A percentile compares a stretch with the other conserved stretches of the same genome.
phyloP scores from a whole-genome alignment of 2,329 filamentous ascomycete genomes.

The Ilyonectria mors-panacis region DNA sequence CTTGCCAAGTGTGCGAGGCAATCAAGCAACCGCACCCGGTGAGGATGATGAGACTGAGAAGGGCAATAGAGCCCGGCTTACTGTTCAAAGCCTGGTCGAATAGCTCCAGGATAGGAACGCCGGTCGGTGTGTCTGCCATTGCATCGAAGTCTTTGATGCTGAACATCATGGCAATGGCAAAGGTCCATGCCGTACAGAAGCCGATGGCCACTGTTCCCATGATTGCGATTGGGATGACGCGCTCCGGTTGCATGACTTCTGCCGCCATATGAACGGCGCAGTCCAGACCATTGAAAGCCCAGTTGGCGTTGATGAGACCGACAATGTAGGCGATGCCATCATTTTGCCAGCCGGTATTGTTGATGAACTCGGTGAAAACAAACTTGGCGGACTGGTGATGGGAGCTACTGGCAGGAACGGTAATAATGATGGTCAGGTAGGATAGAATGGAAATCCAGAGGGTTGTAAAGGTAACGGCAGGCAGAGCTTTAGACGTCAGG shows the following conservation, averaged over 20 bases:
- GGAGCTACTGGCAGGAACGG: neutral
- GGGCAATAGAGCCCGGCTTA: neutral
- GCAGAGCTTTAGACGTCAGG: slow-evolving; percentile 6
- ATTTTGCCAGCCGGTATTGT: slow-evolving; percentile 16
- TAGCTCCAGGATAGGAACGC: neutral
- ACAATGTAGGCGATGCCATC: slow-evolving; percentile 28
- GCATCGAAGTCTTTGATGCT: slow-evolving; percentile 26
- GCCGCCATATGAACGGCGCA: slow-evolving; percentile 31
- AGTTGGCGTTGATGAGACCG: slow-evolving; percentile 29
- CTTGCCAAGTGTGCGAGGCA: slow-evolving; percentile 19
- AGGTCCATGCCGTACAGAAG: slow-evolving; percentile 29
- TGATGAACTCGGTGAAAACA: slow-evolving; percentile 23
- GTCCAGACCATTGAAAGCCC: slow-evolving; percentile 26
- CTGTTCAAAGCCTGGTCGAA: neutral
- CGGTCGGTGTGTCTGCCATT: slow-evolving; percentile 1
- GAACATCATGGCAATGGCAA: slow-evolving; percentile 29
- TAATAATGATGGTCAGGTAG: slow-evolving; percentile 16
- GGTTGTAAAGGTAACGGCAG: slow-evolving; percentile 11
- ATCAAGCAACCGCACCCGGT: slow-evolving; percentile 8
- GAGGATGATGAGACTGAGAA: neutral
- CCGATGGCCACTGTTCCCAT: slow-evolving; percentile 25
- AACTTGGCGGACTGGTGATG: slow-evolving; percentile 3
- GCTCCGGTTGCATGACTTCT: slow-evolving; percentile 21
- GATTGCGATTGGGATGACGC: slow-evolving; percentile 22
- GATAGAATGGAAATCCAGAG: slow-evolving; percentile 21